A percentile compares a stretch with the other conserved stretches of the same genome.
Evolutionary conservation across 495 filamentous ascomycete species (phyloP).

Genomic region (Penicillium mononematosum): DNA sequence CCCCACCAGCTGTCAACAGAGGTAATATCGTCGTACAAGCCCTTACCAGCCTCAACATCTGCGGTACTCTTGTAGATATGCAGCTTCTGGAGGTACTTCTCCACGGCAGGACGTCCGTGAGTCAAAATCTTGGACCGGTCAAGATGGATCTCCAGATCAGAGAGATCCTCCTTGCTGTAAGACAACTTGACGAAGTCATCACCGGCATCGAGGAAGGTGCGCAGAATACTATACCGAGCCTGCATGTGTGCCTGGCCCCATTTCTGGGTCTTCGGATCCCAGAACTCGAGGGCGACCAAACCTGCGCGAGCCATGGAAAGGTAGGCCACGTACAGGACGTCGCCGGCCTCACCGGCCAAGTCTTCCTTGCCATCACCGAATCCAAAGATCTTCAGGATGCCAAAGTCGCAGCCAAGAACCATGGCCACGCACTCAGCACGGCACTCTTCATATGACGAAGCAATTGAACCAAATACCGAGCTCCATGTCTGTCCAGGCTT

Average conservation of each 20-base stretch:
- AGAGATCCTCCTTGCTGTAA: constrained; percentile 70
- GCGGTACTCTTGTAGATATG: constrained; percentile 92
- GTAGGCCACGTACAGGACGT: constrained; percentile 82
- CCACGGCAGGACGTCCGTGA: constrained; percentile 70
- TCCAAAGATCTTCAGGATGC: constrained; percentile 86
- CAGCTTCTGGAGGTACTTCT: constrained; percentile 84
- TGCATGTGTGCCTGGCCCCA: constrained; percentile 97
- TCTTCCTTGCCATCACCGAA: constrained; percentile 73
- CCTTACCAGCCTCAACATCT: constrained; percentile 70
- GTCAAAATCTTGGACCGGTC: constrained; percentile 81
- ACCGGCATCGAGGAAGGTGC: constrained; percentile 82
- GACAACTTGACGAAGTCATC: constrained; percentile 78
- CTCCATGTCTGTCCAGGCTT: constrained; percentile 94
- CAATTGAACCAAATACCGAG: constrained; percentile 81
- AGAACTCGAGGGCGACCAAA: constrained; percentile 79
- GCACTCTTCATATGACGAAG: constrained; percentile 84
- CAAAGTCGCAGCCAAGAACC: constrained; percentile 85
- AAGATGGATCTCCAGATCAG: constrained; percentile 74
- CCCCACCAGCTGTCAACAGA: constrained; percentile 78
- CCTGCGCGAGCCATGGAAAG: constrained; percentile 91
- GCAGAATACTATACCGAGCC: constrained; percentile 86
- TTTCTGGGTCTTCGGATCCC: constrained; percentile 80
- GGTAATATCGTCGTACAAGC: constrained; percentile 81
- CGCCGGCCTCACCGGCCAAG: constrained; percentile 73
- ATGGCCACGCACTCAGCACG: constrained; percentile 89